Evolutionary conservation across 139 green algal genomes (phyloP).

Genomic region (Chlamydomonas sphaeroides): DNA sequence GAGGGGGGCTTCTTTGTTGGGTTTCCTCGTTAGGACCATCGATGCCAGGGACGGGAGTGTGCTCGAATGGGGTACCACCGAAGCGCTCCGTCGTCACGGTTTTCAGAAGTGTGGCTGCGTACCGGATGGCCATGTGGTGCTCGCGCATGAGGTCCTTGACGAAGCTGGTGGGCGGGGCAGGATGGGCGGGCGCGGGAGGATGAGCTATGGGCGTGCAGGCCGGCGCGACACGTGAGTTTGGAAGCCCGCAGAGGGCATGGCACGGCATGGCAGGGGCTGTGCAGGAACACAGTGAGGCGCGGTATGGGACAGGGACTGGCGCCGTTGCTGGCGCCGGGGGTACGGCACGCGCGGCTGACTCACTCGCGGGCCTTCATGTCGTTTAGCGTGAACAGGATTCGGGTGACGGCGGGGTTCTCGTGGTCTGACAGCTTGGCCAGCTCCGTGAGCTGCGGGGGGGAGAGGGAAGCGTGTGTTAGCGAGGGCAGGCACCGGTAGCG

Average conservation of each 20-base stretch:
- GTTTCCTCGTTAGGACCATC: background rate
- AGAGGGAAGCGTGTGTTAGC: too few relatives aligned
- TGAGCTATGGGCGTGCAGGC: background rate
- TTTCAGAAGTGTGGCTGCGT: background rate
- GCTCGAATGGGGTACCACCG: too few relatives aligned
- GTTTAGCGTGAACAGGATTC: slow-evolving; percentile 89
- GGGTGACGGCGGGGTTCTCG: slow-evolving; percentile 88
- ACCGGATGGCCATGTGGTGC: slow-evolving; percentile 60
- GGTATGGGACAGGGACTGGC: background rate
- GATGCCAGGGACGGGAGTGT: too few relatives aligned
- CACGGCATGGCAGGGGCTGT: background rate
- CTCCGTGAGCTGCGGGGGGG: slow-evolving; percentile 69
- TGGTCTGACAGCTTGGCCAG: slow-evolving; percentile 85
- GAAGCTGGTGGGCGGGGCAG: slow-evolving; percentile 69
- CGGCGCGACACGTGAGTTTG: background rate
- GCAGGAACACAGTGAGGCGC: too few relatives aligned
- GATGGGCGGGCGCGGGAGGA: too few relatives aligned
- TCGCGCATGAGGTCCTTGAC: slow-evolving; percentile 87
- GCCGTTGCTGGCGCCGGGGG: background rate
- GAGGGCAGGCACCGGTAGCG: background rate
- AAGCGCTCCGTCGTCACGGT: background rate
- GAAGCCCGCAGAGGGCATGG: too few relatives aligned
- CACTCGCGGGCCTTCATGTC: slow-evolving; percentile 79
- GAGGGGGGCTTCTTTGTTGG: too few relatives aligned
- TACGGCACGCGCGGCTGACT: too few relatives aligned